Base-by-base conservation (phyloP, 805 yeast genomes). In the Wilhelminamyces savonicus region DNA sequence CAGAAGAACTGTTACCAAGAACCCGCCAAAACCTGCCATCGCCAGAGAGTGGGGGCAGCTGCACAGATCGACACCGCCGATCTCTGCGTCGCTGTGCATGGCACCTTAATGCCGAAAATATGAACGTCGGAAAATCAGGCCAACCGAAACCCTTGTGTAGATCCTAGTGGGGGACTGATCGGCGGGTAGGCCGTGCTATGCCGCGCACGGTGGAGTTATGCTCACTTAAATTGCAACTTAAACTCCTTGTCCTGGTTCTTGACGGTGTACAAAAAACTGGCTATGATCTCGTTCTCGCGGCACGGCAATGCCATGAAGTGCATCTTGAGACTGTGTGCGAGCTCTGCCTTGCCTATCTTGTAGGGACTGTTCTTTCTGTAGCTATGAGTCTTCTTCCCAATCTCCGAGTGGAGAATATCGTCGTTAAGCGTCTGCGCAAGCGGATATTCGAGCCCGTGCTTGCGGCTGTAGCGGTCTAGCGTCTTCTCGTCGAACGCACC, bases 221-320 rank as follows among this genome's bases (percentile, higher is more conserved):
- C n/a, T n/a, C 28, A 53, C 34, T 62, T 64, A 41, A 71, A 64
- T 25, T 34, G 29, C 28, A 58, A 48, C 44, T 62, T 63, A 40
- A 64, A 64, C 27, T 62, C 66, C 36, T 56, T 59, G 27, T 63
- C 68, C 44, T 83, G 84, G 48, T 85, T 80, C 47, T 76, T 77
- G 30, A 85, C 87, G 45, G 83, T 79, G 59, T 90, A 92, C 32
- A 92, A 66, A 51, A 90, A 92, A 46, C 83, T 87, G 21, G 95
- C 85, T 23, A 90, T 77, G 19, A 82, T 76, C 44, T 90, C 97
- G 34, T 80, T 76, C 48, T 90, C 98, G 43, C 83, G 77, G 3
- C 77, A 76, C 9, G 72, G 68, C 16, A 62, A 36, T 29, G 52
- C 62, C 39, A 68, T 44, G 43, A 88, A 85, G 54, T 90, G 97